Evolutionary conservation across 768 basidiomycete genomes (phyloP).

Genomic region (Goffeauzyma gilvescens): DNA sequence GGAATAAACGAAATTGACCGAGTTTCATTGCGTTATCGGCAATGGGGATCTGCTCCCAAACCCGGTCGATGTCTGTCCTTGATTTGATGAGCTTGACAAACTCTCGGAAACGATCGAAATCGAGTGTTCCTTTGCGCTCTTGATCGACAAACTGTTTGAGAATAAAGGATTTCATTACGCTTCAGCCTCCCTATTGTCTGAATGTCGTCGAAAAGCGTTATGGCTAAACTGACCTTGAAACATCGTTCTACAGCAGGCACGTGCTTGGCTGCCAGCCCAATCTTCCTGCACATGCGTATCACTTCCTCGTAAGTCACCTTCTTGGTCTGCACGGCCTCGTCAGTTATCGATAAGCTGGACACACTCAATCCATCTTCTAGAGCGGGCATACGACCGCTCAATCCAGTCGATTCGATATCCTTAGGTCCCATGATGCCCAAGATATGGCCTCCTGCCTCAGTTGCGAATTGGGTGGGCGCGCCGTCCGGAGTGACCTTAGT

Average conservation of each 20-base stretch:
- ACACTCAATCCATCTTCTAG: conserved; percentile 35
- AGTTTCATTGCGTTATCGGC: conserved; percentile 2
- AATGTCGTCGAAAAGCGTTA: no score
- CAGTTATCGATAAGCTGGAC: conserved; percentile 14
- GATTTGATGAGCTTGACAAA: conserved; percentile 4
- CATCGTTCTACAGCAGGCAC: conserved; percentile 39
- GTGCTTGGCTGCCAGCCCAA: conserved; percentile 44
- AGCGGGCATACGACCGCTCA: no score
- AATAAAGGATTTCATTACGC: no score
- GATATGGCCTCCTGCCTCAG: no score
- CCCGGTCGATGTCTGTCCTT: not conserved
- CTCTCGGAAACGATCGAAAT: conserved; percentile 5
- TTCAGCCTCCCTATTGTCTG: no score
- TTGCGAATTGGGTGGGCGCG: not conserved
- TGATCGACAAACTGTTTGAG: not conserved
- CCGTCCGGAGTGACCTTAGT: not conserved
- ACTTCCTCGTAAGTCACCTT: conserved; percentile 39
- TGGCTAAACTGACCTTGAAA: conserved; percentile 44
- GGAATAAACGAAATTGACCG: no score
- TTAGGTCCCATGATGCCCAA: no score
- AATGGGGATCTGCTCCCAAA: no score
- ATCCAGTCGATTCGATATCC: no score
- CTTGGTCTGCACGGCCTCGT: no score
- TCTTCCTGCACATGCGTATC: conserved; percentile 47
- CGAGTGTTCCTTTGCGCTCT: not conserved